These are phyloP conservation scores for Penicillium waksmanii DNA, from an alignment of 495 filamentous ascomycete species.

Conservation along the genomic window DNA sequence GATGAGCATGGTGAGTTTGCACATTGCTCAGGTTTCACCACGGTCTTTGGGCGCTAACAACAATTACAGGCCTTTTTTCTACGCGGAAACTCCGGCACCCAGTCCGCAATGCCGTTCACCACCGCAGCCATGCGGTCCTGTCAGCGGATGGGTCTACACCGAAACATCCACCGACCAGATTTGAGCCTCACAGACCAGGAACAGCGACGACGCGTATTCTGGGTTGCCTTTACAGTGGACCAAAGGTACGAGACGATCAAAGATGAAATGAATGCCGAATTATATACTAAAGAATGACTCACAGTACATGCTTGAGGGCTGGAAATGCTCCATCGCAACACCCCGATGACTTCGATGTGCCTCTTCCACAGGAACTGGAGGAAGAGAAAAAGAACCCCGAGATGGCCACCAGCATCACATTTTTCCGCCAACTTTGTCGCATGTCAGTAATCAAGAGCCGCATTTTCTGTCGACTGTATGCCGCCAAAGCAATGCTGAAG, in stretches of 20 bases:
- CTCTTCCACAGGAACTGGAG: slow-evolving; percentile 79
- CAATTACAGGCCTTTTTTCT: slow-evolving; percentile 73
- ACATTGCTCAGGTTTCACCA: neutral
- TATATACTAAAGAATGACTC: neutral
- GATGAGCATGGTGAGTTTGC: slow-evolving; percentile 72
- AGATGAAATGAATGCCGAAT: neutral
- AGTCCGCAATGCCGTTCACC: slow-evolving; percentile 85
- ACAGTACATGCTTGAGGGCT: slow-evolving; percentile 77
- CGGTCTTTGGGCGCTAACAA: slow-evolving; percentile 6
- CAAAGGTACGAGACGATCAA: slow-evolving; percentile 63
- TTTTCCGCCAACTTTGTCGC: slow-evolving; percentile 87
- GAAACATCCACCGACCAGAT: slow-evolving; percentile 80
- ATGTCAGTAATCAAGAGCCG: slow-evolving; percentile 88
- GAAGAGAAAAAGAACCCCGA: slow-evolving; percentile 69
- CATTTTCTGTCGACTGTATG: slow-evolving; percentile 88
- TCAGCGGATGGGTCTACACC: slow-evolving; percentile 95
- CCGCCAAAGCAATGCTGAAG: slow-evolving; percentile 81
- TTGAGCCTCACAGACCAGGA: slow-evolving; percentile 83
- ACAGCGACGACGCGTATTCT: slow-evolving; percentile 93
- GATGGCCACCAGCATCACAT: slow-evolving; percentile 75
- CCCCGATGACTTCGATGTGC: slow-evolving; percentile 95
- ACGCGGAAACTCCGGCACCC: slow-evolving; percentile 92
- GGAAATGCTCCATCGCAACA: slow-evolving; percentile 90
- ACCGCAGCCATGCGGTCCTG: slow-evolving; percentile 88
- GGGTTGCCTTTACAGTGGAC: slow-evolving; percentile 94